phyloP scores from a whole-genome alignment of 257 asterid genomes.

The Parsonsia alboflavescens region DNA sequence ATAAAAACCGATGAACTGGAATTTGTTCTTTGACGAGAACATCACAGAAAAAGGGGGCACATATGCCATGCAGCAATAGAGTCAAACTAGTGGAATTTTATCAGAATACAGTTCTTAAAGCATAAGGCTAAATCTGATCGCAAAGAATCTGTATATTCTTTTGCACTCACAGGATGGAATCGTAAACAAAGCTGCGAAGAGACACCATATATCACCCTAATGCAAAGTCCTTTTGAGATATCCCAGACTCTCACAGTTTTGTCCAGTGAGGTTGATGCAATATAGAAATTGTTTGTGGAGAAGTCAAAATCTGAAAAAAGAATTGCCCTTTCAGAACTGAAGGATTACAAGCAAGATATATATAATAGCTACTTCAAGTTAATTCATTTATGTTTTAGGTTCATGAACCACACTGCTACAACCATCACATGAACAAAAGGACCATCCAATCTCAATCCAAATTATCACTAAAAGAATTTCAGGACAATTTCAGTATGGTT shows the following conservation, averaged over 20 bases:
- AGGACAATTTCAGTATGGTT: not conserved
- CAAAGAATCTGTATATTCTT: not conserved
- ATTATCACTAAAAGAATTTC: not conserved
- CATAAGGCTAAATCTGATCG: not conserved
- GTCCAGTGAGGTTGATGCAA: conserved; percentile 87
- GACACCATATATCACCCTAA: conserved; percentile 91
- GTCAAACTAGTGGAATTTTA: conserved; percentile 1
- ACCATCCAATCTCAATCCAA: not conserved
- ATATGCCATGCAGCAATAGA: not conserved
- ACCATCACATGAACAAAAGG: not conserved
- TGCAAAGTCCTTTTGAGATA: conserved; percentile 80
- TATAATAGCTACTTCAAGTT: not conserved
- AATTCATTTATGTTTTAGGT: not conserved
- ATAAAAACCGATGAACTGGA: not conserved
- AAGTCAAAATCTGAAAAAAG: conserved; percentile 85
- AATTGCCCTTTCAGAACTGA: conserved; percentile 21
- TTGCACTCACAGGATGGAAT: conserved; percentile 84
- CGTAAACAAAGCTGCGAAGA: conserved; percentile 89
- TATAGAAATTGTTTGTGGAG: conserved; percentile 90
- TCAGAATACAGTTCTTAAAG: not conserved
- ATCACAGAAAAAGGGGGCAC: not conserved
- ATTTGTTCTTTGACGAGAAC: not conserved
- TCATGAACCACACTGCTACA: not conserved
- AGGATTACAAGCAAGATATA: conserved; percentile 2
- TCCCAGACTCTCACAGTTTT: conserved; percentile 98